A percentile compares a stretch with the other conserved stretches of the same genome.
These are phyloP conservation scores for Botrytis deweyae DNA, from an alignment of 2,329 filamentous ascomycete genomes.

Conservation along the genomic window DNA sequence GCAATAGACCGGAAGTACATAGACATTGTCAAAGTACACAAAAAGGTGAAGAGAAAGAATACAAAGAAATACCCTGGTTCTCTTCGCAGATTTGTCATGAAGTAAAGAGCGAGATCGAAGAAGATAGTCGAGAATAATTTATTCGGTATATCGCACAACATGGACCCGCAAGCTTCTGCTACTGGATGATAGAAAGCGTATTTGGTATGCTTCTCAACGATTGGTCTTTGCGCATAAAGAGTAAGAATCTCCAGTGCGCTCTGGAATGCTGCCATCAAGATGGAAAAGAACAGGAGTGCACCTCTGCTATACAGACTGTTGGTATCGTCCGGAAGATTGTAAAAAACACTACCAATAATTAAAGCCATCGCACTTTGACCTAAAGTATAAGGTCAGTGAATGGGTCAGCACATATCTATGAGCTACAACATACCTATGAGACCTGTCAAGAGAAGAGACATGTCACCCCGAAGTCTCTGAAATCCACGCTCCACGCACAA, in stretches of 20 bases:
- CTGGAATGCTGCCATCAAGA: conserved; percentile 64
- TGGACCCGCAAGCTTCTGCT: conserved; percentile 63
- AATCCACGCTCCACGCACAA: conserved; percentile 82
- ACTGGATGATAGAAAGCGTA: conserved; percentile 90
- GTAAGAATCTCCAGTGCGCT: conserved; percentile 71
- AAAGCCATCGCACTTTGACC: conserved; percentile 52
- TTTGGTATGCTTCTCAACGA: conserved; percentile 84
- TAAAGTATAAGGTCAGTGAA: neutral
- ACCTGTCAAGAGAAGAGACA: conserved; percentile 62
- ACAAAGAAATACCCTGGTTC: conserved; percentile 79
- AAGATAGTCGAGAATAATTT: conserved; percentile 71
- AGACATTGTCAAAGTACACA: conserved; percentile 74
- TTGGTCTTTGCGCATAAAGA: conserved; percentile 83
- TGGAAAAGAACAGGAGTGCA: conserved; percentile 66
- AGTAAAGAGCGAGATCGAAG: conserved; percentile 82
- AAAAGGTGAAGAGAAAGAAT: conserved; percentile 75
- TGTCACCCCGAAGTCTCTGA: conserved; percentile 71
- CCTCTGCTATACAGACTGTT: conserved; percentile 60
- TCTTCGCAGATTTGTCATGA: conserved; percentile 78
- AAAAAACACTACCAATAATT: conserved; percentile 65
- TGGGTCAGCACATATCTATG: neutral
- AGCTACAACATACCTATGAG: conserved; percentile 22
- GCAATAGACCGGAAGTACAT: conserved; percentile 84
- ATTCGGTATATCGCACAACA: conserved; percentile 75
- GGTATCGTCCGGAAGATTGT: conserved; percentile 54